Base-by-base conservation (phyloP, 441 rosid species). In the Geranium incanum region DNA sequence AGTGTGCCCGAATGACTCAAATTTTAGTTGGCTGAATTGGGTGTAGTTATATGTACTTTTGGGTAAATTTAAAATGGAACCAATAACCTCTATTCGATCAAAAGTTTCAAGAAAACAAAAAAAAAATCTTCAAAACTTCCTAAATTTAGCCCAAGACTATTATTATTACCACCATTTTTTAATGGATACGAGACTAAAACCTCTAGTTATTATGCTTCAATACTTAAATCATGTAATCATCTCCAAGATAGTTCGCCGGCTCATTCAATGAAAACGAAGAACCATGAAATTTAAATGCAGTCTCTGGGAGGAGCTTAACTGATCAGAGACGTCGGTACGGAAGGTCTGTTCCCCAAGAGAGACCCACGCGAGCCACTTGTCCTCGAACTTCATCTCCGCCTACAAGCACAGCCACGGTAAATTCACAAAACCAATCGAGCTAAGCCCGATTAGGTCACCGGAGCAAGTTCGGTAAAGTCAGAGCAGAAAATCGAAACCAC, bases 261-360 rank as follows among this genome's bases (percentile, higher is more conserved):
- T 18, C 28, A 57, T 5, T 57, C 67, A 64, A 36, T 64, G 16
- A 36, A 64, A 64, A 23, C 11, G 39, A 28, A 36, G 28, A 64
- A 36, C 33, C 15, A 36, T 8, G 67, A 3, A 64, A 64, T 23
- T 23, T 23, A 21, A 64, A 48, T 7, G 38, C 15, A 36, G 67
- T n/a, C 12, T 0, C 0, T 19, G 8, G n/a, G 5, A 52, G 59
- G 50, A 13, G 70, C 78, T 74, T 78, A 82, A 88, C 98, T 88
- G 82, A 36, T 86, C 92, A 5, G 98, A 88, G 79, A 85, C 72
- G 0, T 78, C 83, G 0, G 97, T 87, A 36, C 98, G 92, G 71
- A 84, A 93, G 1, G 98, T 85, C 72, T 87, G 95, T 80, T 91
- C 97, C 4, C 98, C 97, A 23, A 93, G 80, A 0, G 97, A 89